Base-by-base conservation (phyloP, 805 yeast genomes). In the Saccharomycopsis sp. region DNA sequence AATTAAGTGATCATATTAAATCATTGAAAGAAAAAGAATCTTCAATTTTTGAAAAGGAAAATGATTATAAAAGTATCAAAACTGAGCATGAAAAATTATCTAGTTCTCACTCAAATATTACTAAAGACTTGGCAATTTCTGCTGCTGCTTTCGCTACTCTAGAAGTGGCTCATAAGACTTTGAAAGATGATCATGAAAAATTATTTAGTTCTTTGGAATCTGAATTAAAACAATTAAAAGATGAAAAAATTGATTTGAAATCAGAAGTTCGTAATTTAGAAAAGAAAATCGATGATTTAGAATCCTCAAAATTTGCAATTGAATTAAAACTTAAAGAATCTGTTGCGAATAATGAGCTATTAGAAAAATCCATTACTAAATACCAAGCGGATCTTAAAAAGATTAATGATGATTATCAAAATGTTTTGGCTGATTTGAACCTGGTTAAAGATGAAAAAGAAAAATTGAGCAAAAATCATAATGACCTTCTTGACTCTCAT, bases 111-210 rank as follows among this genome's bases (percentile, higher is more conserved):
- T 2, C 15, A 4, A 19, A 27, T 4, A 40, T 39, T 4, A 21
- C 26, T 18, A 39, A 35, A 6, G n/a, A 40, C 25, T 40, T 51
- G 28, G 33, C 35, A 14, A 27, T 28, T 18, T 17, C 42, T 37
- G 33, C 18, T 27, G 41, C 48, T 12, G 31, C 42, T 17, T 21
- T 40, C 31, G 36, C 39, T 14, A 36, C 48, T 28, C 32, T 43
- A 23, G 49, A 45, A 23, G 50, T 44, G 12, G 49, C 48, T 28
- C 51, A 54, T 28, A 27, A 39, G 10, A 42, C 44, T 3, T 46
- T 52, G 34, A n/a, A 33, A 18, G 39, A 37, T 3, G 52, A 49
- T 15, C 29, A 49, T 20, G 51, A 28, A 15, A 39, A 37, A n/a
- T 8, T 8, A 10, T 6, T 23, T 6, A 23, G 10, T 6, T 23